Percentiles rank a stretch among this genome's conserved stretches.
Evolutionary conservation across 306 rosid species (phyloP).

Genomic region (Comarum palustre): DNA sequence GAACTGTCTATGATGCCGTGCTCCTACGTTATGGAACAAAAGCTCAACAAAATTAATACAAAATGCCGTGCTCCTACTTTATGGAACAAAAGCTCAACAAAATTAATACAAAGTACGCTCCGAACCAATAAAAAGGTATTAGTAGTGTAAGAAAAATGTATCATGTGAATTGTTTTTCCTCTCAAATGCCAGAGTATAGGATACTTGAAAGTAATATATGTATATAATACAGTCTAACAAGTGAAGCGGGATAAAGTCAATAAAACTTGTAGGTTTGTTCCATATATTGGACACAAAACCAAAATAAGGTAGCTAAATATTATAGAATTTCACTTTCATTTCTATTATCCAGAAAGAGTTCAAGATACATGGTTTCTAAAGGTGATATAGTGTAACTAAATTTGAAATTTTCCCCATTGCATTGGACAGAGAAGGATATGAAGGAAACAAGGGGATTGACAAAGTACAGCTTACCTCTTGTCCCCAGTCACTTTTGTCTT

Average conservation of each 20-base stretch:
- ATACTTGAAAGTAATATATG: neutral
- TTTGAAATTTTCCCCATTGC: neutral
- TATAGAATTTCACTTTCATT: neutral
- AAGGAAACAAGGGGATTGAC: slow-evolving; percentile 11
- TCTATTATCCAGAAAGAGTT: neutral
- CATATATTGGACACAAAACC: neutral
- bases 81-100: neutral
- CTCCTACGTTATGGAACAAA: too few relatives aligned
- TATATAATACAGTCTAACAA: too few relatives aligned
- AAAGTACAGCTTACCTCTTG: slow-evolving; percentile 51
- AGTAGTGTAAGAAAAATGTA: neutral
- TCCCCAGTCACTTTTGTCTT: slow-evolving; percentile 97
- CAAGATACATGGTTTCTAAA: neutral
- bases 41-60: too few relatives aligned
- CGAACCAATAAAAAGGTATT: too few relatives aligned
- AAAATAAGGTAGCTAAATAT: neutral
- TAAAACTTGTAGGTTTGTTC: neutral
- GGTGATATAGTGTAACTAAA: neutral
- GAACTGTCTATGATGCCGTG: too few relatives aligned
- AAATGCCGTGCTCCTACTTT: neutral
- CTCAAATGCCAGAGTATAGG: neutral
- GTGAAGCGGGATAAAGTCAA: neutral
- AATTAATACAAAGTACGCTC: neutral
- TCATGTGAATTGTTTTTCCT: neutral
- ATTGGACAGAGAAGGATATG: neutral